A percentile compares a stretch with the other conserved stretches of the same genome.
These are phyloP conservation scores for Monascus ruber DNA, from an alignment of 2,329 filamentous ascomycete species.

Conservation along the genomic window DNA sequence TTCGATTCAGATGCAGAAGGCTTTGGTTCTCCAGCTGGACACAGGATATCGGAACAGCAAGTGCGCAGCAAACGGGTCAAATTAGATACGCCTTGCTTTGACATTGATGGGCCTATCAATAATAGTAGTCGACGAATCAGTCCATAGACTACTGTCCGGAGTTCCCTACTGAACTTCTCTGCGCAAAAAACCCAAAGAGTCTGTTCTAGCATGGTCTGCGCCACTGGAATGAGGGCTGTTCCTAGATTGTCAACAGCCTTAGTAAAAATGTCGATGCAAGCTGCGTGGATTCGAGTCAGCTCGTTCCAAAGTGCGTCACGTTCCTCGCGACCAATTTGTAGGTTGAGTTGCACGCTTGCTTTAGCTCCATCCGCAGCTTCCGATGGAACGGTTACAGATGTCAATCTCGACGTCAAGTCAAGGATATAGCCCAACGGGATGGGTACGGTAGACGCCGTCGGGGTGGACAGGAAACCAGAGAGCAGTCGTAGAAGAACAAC, in stretches of 20 bases:
- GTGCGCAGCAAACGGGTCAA: constrained; percentile 51
- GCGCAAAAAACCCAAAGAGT: constrained; percentile 56
- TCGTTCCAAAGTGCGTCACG: constrained; percentile 64
- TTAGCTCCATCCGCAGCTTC: constrained; percentile 28
- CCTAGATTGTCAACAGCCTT: constrained; percentile 49
- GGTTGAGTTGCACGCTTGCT: constrained; percentile 51
- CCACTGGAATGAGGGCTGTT: constrained; percentile 46
- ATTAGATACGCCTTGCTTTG: constrained; percentile 53
- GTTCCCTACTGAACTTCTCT: constrained; percentile 36
- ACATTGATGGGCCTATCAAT: constrained; percentile 53
- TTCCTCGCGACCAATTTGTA: constrained; percentile 67
- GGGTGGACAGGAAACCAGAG: constrained; percentile 48
- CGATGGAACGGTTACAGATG: constrained; percentile 49
- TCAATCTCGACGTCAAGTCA: constrained; percentile 59
- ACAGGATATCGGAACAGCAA: constrained; percentile 66
- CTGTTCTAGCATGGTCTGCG: constrained; percentile 59
- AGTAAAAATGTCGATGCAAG: constrained; percentile 53
- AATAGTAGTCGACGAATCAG: constrained; percentile 48
- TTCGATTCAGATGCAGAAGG: constrained; percentile 21
- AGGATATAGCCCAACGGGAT: constrained; percentile 57
- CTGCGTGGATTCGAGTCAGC: constrained; percentile 63
- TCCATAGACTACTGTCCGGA: constrained; percentile 52
- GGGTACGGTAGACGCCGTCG: constrained; percentile 54
- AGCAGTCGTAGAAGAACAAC: constrained; percentile 55
- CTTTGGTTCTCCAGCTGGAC: constrained; percentile 27